Conservation (phyloP, 805 yeast species). For the Yarrowia divulgata region DNA sequence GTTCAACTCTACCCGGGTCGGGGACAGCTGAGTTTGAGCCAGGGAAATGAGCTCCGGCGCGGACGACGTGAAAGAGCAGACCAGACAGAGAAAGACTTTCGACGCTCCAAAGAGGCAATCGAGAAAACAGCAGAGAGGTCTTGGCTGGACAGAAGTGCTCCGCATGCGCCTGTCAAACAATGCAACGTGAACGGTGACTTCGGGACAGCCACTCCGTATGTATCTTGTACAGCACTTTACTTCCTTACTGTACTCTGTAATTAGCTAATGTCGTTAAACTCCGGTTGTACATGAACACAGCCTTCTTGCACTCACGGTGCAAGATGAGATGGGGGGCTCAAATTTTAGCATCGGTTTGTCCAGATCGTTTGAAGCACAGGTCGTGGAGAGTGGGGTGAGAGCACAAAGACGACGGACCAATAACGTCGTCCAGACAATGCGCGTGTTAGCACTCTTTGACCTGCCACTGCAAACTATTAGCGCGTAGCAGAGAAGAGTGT, state of each 20-base stretch:
- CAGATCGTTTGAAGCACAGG: too few species aligned
- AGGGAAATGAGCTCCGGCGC: neutral
- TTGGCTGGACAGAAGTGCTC: neutral
- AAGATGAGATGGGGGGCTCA: constrained; percentile 33
- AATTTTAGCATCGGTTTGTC: neutral
- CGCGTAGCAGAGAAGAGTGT: too few species aligned
- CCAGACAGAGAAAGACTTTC: too few species aligned
- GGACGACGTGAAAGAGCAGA: neutral
- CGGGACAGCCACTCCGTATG: neutral
- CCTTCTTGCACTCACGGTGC: constrained; percentile 17
- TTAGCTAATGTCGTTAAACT: neutral
- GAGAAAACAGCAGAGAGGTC: neutral
- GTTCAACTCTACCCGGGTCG: constrained; percentile 29
- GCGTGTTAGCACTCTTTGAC: constrained; percentile 4
- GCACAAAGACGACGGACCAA: neutral
- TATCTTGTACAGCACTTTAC: too few species aligned
- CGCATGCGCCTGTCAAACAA: too few species aligned
- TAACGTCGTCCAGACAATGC: neutral
- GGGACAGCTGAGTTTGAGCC: constrained; percentile 20
- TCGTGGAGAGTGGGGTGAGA: too few species aligned
- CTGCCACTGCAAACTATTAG: neutral
- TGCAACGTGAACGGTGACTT: too few species aligned
- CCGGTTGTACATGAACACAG: constrained; percentile 5
- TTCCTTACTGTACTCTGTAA: too few species aligned
- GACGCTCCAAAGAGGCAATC: neutral